Conservation (phyloP, 75 land plant genomes). For the Picea sitchensis region DNA sequence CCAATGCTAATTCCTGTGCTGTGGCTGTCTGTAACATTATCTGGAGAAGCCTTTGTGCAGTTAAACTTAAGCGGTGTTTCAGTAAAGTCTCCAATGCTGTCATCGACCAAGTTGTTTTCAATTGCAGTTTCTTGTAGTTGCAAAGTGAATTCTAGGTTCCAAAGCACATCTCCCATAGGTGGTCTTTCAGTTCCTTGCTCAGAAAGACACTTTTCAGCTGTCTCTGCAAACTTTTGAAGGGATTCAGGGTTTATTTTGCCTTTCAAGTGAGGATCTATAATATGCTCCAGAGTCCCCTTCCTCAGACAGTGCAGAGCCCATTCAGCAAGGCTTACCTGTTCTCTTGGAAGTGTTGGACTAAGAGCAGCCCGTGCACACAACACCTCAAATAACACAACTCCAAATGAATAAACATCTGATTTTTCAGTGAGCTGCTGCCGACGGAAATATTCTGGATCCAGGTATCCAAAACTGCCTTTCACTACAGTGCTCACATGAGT, state of each 20-base stretch:
- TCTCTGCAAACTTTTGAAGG: constrained; percentile 26
- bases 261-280: constrained; percentile 16
- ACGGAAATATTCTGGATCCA: constrained; percentile 39
- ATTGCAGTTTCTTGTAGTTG: constrained; percentile 16
- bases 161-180: constrained; percentile 37
- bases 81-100: not conserved
- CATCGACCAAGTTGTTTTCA: not conserved
- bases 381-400: constrained; percentile 27
- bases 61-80: not conserved
- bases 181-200: constrained; percentile 27
- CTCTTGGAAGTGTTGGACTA: constrained; percentile 15
- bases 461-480: constrained; percentile 25
- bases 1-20: not conserved
- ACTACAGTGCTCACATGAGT: constrained; percentile 35
- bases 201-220: constrained; percentile 28
- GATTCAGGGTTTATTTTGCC: constrained; percentile 19
- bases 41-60: not conserved
- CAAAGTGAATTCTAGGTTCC: constrained; percentile 24
- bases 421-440: constrained; percentile 19
- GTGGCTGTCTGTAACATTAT: not conserved
- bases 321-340: constrained; percentile 24
- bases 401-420: constrained; percentile 30
- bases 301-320: constrained; percentile 23
- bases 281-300: constrained; percentile 16
- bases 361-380: constrained; percentile 22